phyloP scores from a whole-genome alignment of 1,284 basidiomycete genomes.

The Tremellales sp. region DNA sequence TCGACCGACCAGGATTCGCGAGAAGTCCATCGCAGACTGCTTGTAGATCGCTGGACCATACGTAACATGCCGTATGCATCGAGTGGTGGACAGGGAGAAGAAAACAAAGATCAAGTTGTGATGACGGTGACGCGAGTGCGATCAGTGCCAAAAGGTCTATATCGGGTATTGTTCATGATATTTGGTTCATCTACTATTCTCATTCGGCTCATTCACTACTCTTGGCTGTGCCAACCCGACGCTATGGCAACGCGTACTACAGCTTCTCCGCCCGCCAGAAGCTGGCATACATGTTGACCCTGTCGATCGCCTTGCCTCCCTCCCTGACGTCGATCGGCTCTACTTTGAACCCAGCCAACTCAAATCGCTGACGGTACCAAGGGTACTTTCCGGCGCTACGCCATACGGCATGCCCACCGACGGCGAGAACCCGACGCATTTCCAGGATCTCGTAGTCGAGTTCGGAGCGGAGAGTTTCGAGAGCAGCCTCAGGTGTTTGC shows the following conservation, averaged over 20 bases:
- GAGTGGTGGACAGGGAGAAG: no score
- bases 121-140: no score
- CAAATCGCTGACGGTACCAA: slow-evolving; percentile 66
- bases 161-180: no score
- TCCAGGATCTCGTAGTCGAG: slow-evolving; percentile 62
- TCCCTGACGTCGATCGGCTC: slow-evolving; percentile 52
- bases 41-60: no score
- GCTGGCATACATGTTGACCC: slow-evolving; percentile 60
- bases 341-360: slow-evolving; percentile 54
- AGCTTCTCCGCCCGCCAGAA: slow-evolving; percentile 31
- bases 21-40: no score
- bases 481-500: slow-evolving; percentile 40
- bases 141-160: no score
- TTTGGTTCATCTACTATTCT: no score
- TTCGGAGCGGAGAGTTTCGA: slow-evolving; percentile 50
- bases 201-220: no score
- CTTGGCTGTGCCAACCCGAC: no score
- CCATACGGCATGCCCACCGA: slow-evolving; percentile 66
- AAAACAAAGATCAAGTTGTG: no score
- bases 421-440: slow-evolving; percentile 59
- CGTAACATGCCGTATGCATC: no score
- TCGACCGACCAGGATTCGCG: slow-evolving; percentile 75
- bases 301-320: slow-evolving; percentile 56
- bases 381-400: slow-evolving; percentile 66
- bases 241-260: background rate